Conservation (phyloP, 108 stramenopile genomes). For the Parmales sp. region DNA sequence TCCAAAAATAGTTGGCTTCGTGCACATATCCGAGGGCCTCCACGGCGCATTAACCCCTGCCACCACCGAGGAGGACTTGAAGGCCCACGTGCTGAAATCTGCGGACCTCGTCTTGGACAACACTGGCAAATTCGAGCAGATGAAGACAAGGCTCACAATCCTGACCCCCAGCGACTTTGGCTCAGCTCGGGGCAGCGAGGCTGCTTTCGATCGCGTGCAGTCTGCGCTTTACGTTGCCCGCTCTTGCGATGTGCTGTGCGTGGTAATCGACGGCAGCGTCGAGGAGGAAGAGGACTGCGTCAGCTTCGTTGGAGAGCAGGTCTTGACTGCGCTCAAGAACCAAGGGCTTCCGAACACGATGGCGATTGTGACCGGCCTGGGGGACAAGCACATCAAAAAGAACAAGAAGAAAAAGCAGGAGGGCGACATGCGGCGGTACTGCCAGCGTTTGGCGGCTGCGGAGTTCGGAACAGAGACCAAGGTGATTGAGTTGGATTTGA, state of each 20-base stretch:
- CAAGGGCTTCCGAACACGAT: slow-evolving; percentile 84
- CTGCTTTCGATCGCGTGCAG: slow-evolving; percentile 23
- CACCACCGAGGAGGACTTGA: neutral
- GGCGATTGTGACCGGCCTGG: slow-evolving; percentile 10
- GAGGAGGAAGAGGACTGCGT: slow-evolving; percentile 35
- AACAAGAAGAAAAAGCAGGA: slow-evolving; percentile 36
- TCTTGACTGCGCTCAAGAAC: slow-evolving; percentile 80
- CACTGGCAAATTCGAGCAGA: too few relatives aligned
- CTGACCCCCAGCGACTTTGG: neutral
- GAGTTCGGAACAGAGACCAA: slow-evolving; percentile 32
- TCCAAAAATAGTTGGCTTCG: neutral
- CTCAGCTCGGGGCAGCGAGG: neutral
- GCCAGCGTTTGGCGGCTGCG: neutral
- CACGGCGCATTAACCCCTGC: neutral
- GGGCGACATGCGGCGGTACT: slow-evolving; percentile 27
- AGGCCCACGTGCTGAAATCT: neutral
- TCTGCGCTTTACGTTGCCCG: slow-evolving; percentile 76
- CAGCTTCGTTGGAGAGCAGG: slow-evolving; percentile 70
- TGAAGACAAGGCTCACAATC: neutral
- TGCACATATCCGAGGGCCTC: neutral
- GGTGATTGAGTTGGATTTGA: slow-evolving; percentile 23
- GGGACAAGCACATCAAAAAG: slow-evolving; percentile 6
- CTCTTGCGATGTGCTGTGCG: slow-evolving; percentile 69
- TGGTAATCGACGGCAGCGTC: slow-evolving; percentile 68
- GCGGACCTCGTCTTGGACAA: too few relatives aligned